Evolutionary conservation across 805 yeast genomes (phyloP).

Genomic region (Saccharomycodes ludwigii): DNA sequence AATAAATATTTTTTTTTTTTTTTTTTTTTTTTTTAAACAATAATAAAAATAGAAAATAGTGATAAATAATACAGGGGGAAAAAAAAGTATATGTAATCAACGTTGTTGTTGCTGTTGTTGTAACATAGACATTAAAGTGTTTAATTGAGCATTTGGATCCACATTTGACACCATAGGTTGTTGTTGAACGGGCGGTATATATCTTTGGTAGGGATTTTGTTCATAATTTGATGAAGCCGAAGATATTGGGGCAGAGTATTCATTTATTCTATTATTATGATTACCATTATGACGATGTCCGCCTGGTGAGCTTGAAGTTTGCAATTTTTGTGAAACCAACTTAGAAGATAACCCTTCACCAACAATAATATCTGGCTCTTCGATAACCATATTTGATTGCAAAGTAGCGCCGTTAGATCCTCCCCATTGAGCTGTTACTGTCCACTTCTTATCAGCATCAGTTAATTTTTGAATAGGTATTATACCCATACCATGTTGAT

Average conservation of each 20-base stretch:
- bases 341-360: constrained; percentile 91
- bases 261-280: too few species aligned
- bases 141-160: constrained; percentile 29
- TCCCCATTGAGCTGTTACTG: constrained; percentile 86
- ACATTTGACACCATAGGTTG: constrained; percentile 11
- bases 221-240: too few species aligned
- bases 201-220: constrained; percentile 12
- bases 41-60: too few species aligned
- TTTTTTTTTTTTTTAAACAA: too few species aligned
- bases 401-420: constrained; percentile 88
- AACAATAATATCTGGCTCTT: constrained; percentile 95
- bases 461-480: constrained; percentile 83
- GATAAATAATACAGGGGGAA: too few species aligned
- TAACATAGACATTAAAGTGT: constrained; percentile 30
- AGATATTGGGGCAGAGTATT: too few species aligned
- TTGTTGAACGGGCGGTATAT: constrained; percentile 14
- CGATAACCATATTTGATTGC: constrained; percentile 69
- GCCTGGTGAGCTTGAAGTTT: too few species aligned
- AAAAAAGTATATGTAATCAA: not conserved
- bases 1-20: too few species aligned
- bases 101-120: constrained; percentile 24
- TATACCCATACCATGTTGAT: constrained; percentile 77
- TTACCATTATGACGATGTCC: too few species aligned
- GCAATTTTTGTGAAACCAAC: constrained; percentile 85
- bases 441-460: constrained; percentile 90